Conservation (phyloP, 345 rosid species). For the Populus nigra region DNA sequence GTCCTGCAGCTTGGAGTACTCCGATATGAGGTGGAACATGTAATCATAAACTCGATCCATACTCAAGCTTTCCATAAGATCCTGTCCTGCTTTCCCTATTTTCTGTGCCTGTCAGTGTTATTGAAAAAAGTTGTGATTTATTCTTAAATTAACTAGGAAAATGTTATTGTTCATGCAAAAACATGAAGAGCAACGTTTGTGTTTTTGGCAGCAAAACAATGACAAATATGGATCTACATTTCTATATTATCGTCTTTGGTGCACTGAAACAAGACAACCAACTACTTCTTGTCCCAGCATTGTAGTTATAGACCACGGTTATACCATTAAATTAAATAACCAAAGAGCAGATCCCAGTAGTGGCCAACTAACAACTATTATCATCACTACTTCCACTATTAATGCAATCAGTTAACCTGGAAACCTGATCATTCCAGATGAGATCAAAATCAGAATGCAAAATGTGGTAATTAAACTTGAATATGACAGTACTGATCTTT, state of each 20-base stretch:
- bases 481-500: not conserved
- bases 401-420: not conserved
- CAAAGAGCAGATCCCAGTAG: not conserved
- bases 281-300: not conserved
- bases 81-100: slow-evolving; percentile 74
- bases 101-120: slow-evolving; percentile 53
- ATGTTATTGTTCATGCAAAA: not conserved
- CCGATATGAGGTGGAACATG: slow-evolving; percentile 74
- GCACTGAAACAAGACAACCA: not conserved
- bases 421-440: not conserved
- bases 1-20: slow-evolving; percentile 73
- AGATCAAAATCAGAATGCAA: not conserved
- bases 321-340: not conserved
- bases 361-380: not conserved
- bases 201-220: not conserved
- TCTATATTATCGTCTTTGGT: no score
- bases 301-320: not conserved
- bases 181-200: not conserved
- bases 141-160: not conserved
- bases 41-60: slow-evolving; percentile 78
- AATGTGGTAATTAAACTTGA: not conserved
- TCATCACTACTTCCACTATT: not conserved
- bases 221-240: no score
- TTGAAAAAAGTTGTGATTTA: not conserved
- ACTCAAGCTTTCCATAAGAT: slow-evolving; percentile 61